Evolutionary conservation across 495 filamentous ascomycete species (phyloP).

Genomic region (Bryoglossum gracile): DNA sequence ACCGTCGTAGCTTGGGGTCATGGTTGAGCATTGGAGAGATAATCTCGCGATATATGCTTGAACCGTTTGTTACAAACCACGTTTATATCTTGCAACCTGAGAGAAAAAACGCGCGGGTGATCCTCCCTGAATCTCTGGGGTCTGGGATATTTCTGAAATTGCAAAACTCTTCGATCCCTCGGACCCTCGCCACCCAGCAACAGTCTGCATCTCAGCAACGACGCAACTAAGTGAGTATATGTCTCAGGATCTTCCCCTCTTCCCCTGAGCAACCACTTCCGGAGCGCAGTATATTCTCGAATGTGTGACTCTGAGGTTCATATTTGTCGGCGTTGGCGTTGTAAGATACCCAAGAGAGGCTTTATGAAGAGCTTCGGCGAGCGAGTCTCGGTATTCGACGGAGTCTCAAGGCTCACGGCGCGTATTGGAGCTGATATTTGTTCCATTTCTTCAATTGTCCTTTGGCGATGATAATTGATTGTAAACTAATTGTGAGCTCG

Average conservation of each 20-base stretch:
- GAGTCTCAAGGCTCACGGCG: too few species aligned
- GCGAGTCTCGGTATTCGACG: conserved; percentile 31
- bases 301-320: background rate
- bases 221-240: conserved; percentile 38
- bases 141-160: conserved; percentile 6
- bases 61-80: too few species aligned
- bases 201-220: conserved; percentile 34
- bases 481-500: too few species aligned
- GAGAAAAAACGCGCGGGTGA: too few species aligned
- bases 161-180: conserved; percentile 6
- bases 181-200: conserved; percentile 23
- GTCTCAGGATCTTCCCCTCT: conserved; percentile 28
- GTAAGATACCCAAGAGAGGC: background rate
- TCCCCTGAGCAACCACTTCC: conserved; percentile 23
- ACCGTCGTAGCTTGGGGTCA: too few species aligned
- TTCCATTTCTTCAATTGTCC: too few species aligned
- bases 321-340: background rate
- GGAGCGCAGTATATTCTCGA: conserved; percentile 27
- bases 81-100: too few species aligned
- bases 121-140: conserved; percentile 1
- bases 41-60: too few species aligned
- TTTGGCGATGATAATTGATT: too few species aligned
- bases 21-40: too few species aligned
- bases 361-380: conserved; percentile 8
- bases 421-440: too few species aligned